Percentiles rank a stretch among this genome's conserved stretches.
phyloP scores from a whole-genome alignment of 1,139 yeast species.

The Taphrina sp. region DNA sequence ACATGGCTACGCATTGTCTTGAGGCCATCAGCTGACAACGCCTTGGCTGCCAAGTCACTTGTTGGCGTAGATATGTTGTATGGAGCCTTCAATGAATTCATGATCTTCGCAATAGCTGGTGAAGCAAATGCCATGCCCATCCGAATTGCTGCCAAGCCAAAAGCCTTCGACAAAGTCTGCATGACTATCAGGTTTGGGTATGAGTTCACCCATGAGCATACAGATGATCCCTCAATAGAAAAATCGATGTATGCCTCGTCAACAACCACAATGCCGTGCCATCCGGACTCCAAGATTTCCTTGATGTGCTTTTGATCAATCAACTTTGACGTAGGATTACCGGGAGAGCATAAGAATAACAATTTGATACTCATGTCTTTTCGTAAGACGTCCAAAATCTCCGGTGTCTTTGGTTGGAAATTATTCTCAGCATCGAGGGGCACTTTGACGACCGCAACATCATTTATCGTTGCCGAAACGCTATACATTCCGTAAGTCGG shows the following conservation, averaged over 20 bases:
- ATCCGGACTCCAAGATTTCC: conserved; percentile 53
- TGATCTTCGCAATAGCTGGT: conserved; percentile 57
- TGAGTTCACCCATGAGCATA: conserved; percentile 76
- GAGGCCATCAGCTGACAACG: conserved; percentile 62
- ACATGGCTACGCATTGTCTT: conserved; percentile 59
- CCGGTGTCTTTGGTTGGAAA: conserved; percentile 46
- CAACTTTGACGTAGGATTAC: conserved; percentile 85
- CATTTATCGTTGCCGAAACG: conserved; percentile 86
- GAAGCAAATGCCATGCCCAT: conserved; percentile 75
- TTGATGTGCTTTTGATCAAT: conserved; percentile 54
- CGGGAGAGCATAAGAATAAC: conserved; percentile 92
- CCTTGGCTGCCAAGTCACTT: conserved; percentile 69
- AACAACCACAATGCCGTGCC: conserved; percentile 80
- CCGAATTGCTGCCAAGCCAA: conserved; percentile 95
- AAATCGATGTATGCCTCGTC: conserved; percentile 97
- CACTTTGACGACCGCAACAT: conserved; percentile 70
- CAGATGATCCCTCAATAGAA: conserved; percentile 58
- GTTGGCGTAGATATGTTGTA: conserved; percentile 87
- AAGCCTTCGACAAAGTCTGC: conserved; percentile 90
- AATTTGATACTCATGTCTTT: conserved; percentile 59
- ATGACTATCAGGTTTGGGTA: conserved; percentile 81
- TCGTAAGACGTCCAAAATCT: conserved; percentile 46
- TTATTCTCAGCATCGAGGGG: conserved; percentile 56
- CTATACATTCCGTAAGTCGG: conserved; percentile 98
- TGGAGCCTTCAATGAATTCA: conserved; percentile 93